A percentile compares a stretch with the other conserved stretches of the same genome.
These are phyloP conservation scores for Colletotrichum cereale DNA, from an alignment of 2,329 filamentous ascomycete genomes.

Conservation along the genomic window DNA sequence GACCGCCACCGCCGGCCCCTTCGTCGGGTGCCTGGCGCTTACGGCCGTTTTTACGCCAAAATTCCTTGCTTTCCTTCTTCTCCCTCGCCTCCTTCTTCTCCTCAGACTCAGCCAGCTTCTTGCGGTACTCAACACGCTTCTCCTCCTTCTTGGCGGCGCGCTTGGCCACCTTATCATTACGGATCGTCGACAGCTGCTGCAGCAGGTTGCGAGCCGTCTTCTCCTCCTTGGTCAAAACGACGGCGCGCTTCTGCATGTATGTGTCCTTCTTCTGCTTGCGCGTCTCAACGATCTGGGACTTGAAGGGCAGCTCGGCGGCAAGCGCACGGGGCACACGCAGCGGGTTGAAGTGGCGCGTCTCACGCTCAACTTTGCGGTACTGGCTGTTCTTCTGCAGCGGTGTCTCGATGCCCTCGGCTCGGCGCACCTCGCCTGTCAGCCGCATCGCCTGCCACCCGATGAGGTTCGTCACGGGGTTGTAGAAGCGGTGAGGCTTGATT, in stretches of 20 bases:
- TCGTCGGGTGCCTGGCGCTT: constrained; percentile 64
- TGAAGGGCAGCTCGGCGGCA: constrained; percentile 89
- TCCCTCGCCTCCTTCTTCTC: constrained; percentile 90
- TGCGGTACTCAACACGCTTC: constrained; percentile 81
- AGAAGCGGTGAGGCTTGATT: constrained; percentile 94
- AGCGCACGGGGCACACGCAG: constrained; percentile 82
- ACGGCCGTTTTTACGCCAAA: constrained; percentile 91
- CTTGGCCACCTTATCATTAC: constrained; percentile 92
- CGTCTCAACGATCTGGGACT: constrained; percentile 87
- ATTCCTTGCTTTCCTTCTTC: constrained; percentile 93
- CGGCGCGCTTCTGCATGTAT: constrained; percentile 95
- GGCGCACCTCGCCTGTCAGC: constrained; percentile 90
- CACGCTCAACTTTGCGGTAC: constrained; percentile 79
- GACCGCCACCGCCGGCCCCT: constrained; percentile 52
- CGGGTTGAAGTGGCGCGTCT: constrained; percentile 81
- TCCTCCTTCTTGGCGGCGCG: constrained; percentile 88
- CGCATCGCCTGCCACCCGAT: constrained; percentile 96
- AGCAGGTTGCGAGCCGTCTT: constrained; percentile 88
- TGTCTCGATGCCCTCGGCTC: constrained; percentile 79
- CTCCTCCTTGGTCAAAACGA: constrained; percentile 89
- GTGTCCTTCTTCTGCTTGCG: constrained; percentile 84
- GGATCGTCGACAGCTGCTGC: constrained; percentile 90
- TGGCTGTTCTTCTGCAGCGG: constrained; percentile 86
- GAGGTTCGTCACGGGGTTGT: constrained; percentile 95
- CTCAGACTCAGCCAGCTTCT: constrained; percentile 83